A percentile compares a stretch with the other conserved stretches of the same genome.
Evolutionary conservation across 768 basidiomycete species (phyloP).

Genomic region (Tulasnella calospora): DNA sequence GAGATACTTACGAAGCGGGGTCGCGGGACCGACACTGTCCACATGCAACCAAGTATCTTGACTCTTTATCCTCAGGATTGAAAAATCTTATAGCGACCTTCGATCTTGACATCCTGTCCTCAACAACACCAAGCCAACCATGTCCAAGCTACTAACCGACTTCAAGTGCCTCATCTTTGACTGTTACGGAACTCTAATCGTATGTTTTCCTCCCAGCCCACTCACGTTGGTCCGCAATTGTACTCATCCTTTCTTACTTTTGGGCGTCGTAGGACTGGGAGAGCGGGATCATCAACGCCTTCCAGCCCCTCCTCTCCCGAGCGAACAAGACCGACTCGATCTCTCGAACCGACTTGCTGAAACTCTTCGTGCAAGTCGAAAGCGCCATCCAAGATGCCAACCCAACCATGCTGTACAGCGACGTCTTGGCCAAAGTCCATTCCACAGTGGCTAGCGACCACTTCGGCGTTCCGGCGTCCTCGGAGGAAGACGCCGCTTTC

Average conservation of each 20-base stretch:
- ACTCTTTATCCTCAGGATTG: too few relatives aligned
- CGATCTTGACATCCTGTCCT: neutral
- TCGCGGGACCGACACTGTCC: too few relatives aligned
- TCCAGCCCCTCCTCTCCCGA: constrained; percentile 48
- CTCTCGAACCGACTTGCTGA: constrained; percentile 8
- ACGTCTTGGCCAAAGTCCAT: constrained; percentile 14
- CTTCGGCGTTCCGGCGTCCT: neutral
- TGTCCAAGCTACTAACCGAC: constrained; percentile 24
- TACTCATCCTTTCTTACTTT: neutral
- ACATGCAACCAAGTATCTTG: too few relatives aligned
- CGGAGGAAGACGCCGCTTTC: constrained; percentile 17
- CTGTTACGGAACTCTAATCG: constrained; percentile 69
- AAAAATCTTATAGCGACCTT: too few relatives aligned
- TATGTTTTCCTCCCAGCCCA: constrained; percentile 33
- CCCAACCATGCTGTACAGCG: constrained; percentile 23
- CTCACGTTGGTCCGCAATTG: neutral
- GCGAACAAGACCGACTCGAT: constrained; percentile 34
- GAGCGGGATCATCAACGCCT: constrained; percentile 52
- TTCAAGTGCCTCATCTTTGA: constrained; percentile 60
- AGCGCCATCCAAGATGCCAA: constrained; percentile 7
- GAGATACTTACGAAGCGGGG: too few relatives aligned
- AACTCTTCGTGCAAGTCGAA: constrained; percentile 15
- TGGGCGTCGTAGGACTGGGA: constrained; percentile 64
- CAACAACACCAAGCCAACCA: neutral
- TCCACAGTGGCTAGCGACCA: neutral